These are phyloP conservation scores for Podaxis sp. DNA, from an alignment of 768 basidiomycete genomes.

Conservation along the genomic window DNA sequence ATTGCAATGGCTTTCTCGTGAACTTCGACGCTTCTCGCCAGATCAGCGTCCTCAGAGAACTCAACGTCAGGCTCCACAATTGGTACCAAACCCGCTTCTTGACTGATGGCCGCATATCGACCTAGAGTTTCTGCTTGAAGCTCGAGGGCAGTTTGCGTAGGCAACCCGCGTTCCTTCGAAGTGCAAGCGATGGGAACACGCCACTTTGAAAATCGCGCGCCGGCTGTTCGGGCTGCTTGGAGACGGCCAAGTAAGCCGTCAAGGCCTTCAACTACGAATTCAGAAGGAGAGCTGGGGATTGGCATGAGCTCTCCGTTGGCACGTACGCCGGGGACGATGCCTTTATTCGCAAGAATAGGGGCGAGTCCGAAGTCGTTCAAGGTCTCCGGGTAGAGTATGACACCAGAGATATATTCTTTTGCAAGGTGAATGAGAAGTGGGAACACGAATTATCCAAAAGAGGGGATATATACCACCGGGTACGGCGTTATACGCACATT, in stretches of 20 bases:
- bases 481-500: slow-evolving; percentile 41
- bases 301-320: slow-evolving; percentile 50
- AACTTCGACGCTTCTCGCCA: slow-evolving; percentile 44
- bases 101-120: slow-evolving; percentile 49
- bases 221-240: slow-evolving; percentile 41
- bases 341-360: slow-evolving; percentile 39
- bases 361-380: slow-evolving; percentile 50
- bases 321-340: slow-evolving; percentile 50
- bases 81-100: slow-evolving; percentile 51
- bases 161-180: slow-evolving; percentile 32
- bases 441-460: background rate
- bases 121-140: slow-evolving; percentile 47
- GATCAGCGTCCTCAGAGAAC: slow-evolving; percentile 46
- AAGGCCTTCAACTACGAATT: slow-evolving; percentile 50
- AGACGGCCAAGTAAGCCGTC: slow-evolving; percentile 44
- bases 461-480: slow-evolving; percentile 33
- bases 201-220: slow-evolving; percentile 53
- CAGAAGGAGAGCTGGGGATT: slow-evolving; percentile 41
- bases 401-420: slow-evolving; percentile 48
- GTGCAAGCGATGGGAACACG: slow-evolving; percentile 49
- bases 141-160: slow-evolving; percentile 41
- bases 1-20: slow-evolving; percentile 44
- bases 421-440: background rate
- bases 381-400: slow-evolving; percentile 50
- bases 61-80: slow-evolving; percentile 55